Base-by-base conservation (phyloP, 2,329 filamentous ascomycete species). In the Lecanosticta acicola region DNA sequence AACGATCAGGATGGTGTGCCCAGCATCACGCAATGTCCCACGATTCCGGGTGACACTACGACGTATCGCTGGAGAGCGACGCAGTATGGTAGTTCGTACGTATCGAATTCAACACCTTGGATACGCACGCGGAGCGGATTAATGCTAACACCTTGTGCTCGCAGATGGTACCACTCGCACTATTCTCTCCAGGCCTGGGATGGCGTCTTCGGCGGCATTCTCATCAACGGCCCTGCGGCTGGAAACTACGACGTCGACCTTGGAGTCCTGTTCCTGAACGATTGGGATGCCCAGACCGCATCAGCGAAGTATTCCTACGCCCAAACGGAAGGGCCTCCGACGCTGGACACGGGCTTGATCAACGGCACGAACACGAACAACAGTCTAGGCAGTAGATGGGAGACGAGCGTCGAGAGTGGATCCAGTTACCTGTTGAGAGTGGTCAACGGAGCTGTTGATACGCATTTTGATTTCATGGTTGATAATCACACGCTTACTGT, bases 11-110 rank as follows among this genome's bases (percentile, higher is more conserved):
- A 76, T 45, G 73, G 73, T 35, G 71, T 69, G 37, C 66, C 66
- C 38, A 67, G 68, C 21, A 60, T 77, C 34, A 77, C 75, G n/a
- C 81, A 87, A 62, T 87, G 84, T 52, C 83, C 84, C 1, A 79
- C 86, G 48, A 69, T 80, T 3, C 82, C 83, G 0, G 78, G 77
- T 18, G 57, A 66, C 13, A 63, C 58, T 5, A 61, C 65, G 35
- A 71, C 68, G 3, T 73, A 73, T 52, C 66, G 51, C 16, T 68
- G 63, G 57, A 53, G 51, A 36, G 63, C 63, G 11, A 59, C 59
- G 8, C 62, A 67, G 44, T 66, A 64, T 47, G 67, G 67, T 0
- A 32, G 33, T 14, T 44, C 42, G 46, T 45, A 45, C n/a, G n/a
- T n/a, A n/a, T n/a, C n/a, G n/a, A n/a, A n/a, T n/a, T n/a, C n/a